Percentiles rank a stretch among this genome's conserved stretches.
phyloP scores from a whole-genome alignment of 352 stramenopile species.

The Blastocystis sp. region DNA sequence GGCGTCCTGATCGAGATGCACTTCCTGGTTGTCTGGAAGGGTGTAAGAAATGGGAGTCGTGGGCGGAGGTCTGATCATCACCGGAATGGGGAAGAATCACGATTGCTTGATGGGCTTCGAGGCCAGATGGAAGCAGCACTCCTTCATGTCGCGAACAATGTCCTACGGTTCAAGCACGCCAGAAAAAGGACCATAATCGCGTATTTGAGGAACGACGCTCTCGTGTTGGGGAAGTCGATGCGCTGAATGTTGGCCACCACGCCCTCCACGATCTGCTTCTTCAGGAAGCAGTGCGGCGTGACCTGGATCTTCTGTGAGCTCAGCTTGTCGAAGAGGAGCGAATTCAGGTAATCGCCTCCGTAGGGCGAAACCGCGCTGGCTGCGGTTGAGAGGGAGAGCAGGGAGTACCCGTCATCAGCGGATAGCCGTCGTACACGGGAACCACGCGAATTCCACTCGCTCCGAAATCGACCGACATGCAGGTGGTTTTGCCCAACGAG shows the following conservation, averaged over 20 bases:
- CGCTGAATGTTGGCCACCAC: slow-evolving; percentile 64
- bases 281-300: slow-evolving; percentile 53
- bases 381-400: neutral
- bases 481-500: slow-evolving; percentile 63
- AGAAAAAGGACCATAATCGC: slow-evolving; percentile 1
- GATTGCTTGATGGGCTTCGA: slow-evolving; percentile 39
- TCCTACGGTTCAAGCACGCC: neutral
- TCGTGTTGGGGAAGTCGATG: slow-evolving; percentile 55
- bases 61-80: slow-evolving; percentile 20
- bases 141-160: slow-evolving; percentile 64
- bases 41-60: slow-evolving; percentile 58
- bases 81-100: neutral
- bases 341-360: slow-evolving; percentile 45
- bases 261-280: slow-evolving; percentile 63
- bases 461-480: slow-evolving; percentile 57
- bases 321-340: slow-evolving; percentile 45
- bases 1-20: slow-evolving; percentile 54
- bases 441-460: slow-evolving; percentile 56
- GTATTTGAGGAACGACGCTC: slow-evolving; percentile 49
- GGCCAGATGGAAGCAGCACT: slow-evolving; percentile 43
- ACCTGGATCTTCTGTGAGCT: slow-evolving; percentile 62
- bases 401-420: slow-evolving; percentile 39
- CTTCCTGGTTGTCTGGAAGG: slow-evolving; percentile 50
- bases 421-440: slow-evolving; percentile 62
- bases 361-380: slow-evolving; percentile 55